phyloP scores from a whole-genome alignment of 306 rosid genomes.

The Urtica urens region DNA sequence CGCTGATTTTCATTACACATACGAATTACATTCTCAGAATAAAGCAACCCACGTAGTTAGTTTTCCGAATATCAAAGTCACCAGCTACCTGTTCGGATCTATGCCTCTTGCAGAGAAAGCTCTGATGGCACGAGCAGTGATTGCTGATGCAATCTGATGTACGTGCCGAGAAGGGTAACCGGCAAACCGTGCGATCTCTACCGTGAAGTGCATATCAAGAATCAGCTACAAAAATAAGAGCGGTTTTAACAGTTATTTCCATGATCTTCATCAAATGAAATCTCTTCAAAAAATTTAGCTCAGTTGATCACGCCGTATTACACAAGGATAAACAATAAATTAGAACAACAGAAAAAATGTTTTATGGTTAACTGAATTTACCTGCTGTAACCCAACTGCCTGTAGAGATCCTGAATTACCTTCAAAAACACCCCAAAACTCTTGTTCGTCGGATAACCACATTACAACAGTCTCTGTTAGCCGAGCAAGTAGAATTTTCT shows the following conservation, averaged over 20 bases:
- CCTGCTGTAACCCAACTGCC: conserved; percentile 87
- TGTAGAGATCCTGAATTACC: conserved; percentile 56
- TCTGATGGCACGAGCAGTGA: conserved; percentile 80
- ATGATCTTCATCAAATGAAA: neutral
- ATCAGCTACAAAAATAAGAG: conserved; percentile 36
- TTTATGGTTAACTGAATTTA: conserved; percentile 17
- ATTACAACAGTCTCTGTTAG: conserved; percentile 91
- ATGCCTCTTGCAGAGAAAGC: conserved; percentile 82
- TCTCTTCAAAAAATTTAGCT: no score
- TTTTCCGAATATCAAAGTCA: no score
- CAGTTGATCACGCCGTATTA: no score
- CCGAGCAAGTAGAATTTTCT: conserved; percentile 91
- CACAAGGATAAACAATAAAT: no score
- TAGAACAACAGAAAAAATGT: neutral
- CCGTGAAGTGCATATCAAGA: conserved; percentile 98
- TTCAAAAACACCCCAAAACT: conserved; percentile 85
- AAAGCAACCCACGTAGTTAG: no score
- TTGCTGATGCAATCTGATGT: conserved; percentile 86
- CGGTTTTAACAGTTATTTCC: no score
- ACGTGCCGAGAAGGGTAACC: conserved; percentile 81
- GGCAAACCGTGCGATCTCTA: conserved; percentile 85
- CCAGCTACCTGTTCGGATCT: conserved; percentile 62
- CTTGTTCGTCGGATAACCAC: conserved; percentile 96
- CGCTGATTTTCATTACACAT: conserved; percentile 34
- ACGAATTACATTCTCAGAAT: conserved; percentile 11